Evolutionary conservation across 1,284 basidiomycete genomes (phyloP).

Genomic region (Ganoderma resinaceum): DNA sequence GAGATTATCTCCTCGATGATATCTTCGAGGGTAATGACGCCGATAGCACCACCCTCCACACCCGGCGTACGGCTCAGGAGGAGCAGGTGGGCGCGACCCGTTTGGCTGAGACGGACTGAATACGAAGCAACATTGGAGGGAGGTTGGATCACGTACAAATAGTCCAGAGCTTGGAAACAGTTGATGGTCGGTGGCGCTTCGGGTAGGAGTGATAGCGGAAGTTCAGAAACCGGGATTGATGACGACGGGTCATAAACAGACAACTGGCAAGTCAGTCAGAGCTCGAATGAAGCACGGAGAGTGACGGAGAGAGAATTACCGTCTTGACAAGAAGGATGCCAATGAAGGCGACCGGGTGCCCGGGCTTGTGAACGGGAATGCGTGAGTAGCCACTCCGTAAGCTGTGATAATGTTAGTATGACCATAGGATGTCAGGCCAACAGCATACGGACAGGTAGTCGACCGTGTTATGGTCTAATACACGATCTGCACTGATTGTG

Average conservation of each 20-base stretch:
- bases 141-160: slow-evolving; percentile 64
- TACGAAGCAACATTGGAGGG: neutral
- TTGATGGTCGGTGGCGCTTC: slow-evolving; percentile 89
- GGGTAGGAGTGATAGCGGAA: slow-evolving; percentile 85
- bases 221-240: slow-evolving; percentile 76
- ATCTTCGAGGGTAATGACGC: slow-evolving; percentile 84
- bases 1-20: slow-evolving; percentile 89
- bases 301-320: slow-evolving; percentile 44
- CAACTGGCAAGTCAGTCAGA: slow-evolving; percentile 56
- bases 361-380: slow-evolving; percentile 89
- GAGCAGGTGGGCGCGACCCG: slow-evolving; percentile 92
- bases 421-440: neutral
- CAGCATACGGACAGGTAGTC: slow-evolving; percentile 66
- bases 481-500: slow-evolving; percentile 76
- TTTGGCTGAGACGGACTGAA: slow-evolving; percentile 72
- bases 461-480: slow-evolving; percentile 83
- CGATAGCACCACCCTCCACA: slow-evolving; percentile 79
- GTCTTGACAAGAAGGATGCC: slow-evolving; percentile 91
- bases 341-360: slow-evolving; percentile 78
- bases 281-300: neutral
- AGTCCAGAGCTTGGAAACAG: slow-evolving; percentile 86
- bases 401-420: slow-evolving; percentile 41
- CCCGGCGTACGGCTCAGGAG: slow-evolving; percentile 89
- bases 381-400: slow-evolving; percentile 90
- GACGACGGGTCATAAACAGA: slow-evolving; percentile 91